Evolutionary conservation across 2,329 filamentous ascomycete genomes (phyloP).

Genomic region (Plectosphaerella plurivora): DNA sequence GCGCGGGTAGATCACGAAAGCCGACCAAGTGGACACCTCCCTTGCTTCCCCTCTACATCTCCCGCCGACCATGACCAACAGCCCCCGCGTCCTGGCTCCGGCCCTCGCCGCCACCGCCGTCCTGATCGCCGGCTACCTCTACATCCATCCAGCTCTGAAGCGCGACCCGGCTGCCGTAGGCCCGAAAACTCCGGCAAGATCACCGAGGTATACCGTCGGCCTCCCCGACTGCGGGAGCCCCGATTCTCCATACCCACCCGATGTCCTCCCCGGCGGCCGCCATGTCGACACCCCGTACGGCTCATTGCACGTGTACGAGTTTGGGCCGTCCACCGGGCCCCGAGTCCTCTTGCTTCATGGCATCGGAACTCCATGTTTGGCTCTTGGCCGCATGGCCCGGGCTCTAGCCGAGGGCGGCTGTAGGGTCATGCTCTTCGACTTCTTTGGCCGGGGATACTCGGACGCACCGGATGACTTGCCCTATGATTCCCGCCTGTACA

Average conservation of each 20-base stretch:
- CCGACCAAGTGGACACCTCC: neutral
- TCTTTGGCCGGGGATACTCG: conserved; percentile 75
- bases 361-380: conserved; percentile 72
- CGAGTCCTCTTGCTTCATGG: conserved; percentile 76
- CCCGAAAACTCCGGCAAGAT: conserved; percentile 8
- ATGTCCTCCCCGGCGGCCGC: conserved; percentile 64
- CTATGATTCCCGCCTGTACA: conserved; percentile 62
- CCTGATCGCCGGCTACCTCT: conserved; percentile 29
- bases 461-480: conserved; percentile 58
- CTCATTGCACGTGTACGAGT: conserved; percentile 71
- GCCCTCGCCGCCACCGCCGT: conserved; percentile 12
- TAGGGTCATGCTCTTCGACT: conserved; percentile 75
- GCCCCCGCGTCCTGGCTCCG: conserved; percentile 5
- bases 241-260: conserved; percentile 59
- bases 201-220: conserved; percentile 8
- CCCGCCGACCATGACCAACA: conserved; percentile 1
- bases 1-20: too few relatives aligned
- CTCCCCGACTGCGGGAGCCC: conserved; percentile 22
- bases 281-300: conserved; percentile 70
- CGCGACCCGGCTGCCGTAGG: neutral
- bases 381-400: conserved; percentile 62
- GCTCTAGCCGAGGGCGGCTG: conserved; percentile 62
- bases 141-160: conserved; percentile 17
- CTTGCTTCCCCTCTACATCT: neutral
- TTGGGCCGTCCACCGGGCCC: conserved; percentile 66